Evolutionary conservation across 129 eudicot species (phyloP).

Genomic region (Saussurea involucrata): DNA sequence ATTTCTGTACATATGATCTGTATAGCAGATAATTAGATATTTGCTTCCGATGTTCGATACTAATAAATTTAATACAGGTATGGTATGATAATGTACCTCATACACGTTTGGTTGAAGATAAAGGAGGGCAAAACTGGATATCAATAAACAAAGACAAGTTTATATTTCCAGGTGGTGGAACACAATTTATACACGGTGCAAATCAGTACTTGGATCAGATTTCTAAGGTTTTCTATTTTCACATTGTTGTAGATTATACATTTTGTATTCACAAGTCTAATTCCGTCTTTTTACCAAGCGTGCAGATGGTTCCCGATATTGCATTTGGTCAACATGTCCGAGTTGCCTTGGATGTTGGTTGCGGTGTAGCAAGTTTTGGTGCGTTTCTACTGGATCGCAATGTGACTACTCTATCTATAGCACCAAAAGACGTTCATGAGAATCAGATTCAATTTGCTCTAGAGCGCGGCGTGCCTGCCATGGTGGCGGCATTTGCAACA

Average conservation of each 20-base stretch:
- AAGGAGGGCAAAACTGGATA: conserved; percentile 78
- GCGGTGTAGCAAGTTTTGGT: conserved; percentile 82
- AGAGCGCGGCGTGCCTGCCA: conserved; percentile 88
- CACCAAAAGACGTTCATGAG: conserved; percentile 67
- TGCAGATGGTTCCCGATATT: conserved; percentile 79
- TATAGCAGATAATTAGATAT: not conserved
- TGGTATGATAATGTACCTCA: conserved; percentile 84
- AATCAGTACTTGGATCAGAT: conserved; percentile 78
- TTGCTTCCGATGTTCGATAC: not conserved
- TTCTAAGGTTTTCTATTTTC: conserved; percentile 48
- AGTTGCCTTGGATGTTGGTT: conserved; percentile 76
- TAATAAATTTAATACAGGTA: conserved; percentile 42
- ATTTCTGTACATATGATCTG: not conserved
- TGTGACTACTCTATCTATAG: conserved; percentile 71
- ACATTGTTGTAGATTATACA: not conserved
- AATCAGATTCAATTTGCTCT: conserved; percentile 72
- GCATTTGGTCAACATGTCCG: conserved; percentile 75
- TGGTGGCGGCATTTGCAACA: conserved; percentile 68
- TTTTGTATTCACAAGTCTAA: conserved; percentile 16
- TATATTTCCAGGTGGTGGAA: conserved; percentile 66
- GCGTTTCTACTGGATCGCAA: conserved; percentile 65
- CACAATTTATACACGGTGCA: conserved; percentile 69
- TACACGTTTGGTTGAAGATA: conserved; percentile 62
- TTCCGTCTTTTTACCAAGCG: conserved; percentile 16
- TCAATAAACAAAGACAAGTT: conserved; percentile 60